phyloP scores from a whole-genome alignment of 2,329 filamentous ascomycete genomes.

The Diplodia sapinea region DNA sequence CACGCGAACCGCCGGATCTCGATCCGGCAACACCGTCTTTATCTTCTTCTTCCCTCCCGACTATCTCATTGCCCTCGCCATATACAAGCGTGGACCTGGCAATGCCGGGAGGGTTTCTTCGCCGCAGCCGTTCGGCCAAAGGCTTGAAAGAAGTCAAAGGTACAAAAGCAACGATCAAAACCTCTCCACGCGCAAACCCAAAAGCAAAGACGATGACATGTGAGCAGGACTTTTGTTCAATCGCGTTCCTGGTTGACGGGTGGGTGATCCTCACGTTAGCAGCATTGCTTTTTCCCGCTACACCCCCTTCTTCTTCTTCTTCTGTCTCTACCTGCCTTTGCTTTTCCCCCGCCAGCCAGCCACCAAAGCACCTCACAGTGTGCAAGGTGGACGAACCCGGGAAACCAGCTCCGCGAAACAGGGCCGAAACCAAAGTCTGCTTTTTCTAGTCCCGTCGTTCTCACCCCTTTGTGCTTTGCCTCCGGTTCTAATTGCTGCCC shows the following conservation, averaged over 20 bases:
- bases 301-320: background rate
- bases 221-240: background rate
- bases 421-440: background rate
- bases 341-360: conserved; percentile 25
- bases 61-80: background rate
- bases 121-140: background rate
- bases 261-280: background rate
- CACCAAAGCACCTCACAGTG: conserved; percentile 2
- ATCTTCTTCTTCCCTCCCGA: background rate
- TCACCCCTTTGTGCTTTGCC: background rate
- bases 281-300: background rate
- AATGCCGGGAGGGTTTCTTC: background rate
- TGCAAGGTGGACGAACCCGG: conserved; percentile 2
- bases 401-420: background rate
- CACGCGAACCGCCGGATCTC: conserved; percentile 6
- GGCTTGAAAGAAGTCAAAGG: background rate
- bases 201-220: conserved; percentile 14
- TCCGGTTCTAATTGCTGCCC: background rate
- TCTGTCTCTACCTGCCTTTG: background rate
- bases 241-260: conserved; percentile 8
- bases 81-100: background rate
- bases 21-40: conserved; percentile 5
- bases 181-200: background rate
- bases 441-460: background rate
- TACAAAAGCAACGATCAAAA: conserved; percentile 4